phyloP scores from a whole-genome alignment of 2,329 filamentous ascomycete species.

The Talaromyces sp. region DNA sequence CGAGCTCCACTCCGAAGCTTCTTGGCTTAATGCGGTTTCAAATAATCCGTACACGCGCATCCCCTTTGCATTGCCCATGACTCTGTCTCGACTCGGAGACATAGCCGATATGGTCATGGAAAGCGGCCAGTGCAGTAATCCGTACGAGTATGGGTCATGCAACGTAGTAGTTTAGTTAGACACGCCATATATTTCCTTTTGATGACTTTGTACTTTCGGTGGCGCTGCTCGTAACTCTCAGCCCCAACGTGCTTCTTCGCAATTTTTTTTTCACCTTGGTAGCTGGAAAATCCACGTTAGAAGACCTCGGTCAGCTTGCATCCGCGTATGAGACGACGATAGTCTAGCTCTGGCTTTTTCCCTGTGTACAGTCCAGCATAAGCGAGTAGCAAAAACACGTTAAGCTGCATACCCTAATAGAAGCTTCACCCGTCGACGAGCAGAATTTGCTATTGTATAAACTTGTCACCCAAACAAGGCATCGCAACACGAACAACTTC shows the following conservation, averaged over 20 bases:
- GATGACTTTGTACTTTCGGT: background rate
- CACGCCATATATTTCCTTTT: background rate
- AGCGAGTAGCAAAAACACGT: background rate
- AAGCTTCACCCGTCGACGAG: background rate
- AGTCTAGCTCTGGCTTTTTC: background rate
- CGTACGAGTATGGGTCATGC: background rate
- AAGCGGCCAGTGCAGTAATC: background rate
- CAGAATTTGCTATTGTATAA: background rate
- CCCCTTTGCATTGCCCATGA: background rate
- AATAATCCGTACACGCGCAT: background rate
- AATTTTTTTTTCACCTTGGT: background rate
- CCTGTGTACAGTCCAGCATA: background rate
- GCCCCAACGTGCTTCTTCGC: background rate
- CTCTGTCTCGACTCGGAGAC: background rate
- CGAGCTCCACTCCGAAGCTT: constrained; percentile 1
- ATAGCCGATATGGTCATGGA: background rate
- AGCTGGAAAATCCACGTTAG: background rate
- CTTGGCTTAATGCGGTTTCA: background rate
- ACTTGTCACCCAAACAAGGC: background rate
- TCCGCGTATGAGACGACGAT: background rate
- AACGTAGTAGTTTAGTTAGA: background rate
- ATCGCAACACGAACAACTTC: background rate
- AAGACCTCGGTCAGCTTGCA: background rate
- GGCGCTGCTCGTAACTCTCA: background rate
- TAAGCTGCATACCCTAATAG: background rate